phyloP scores from a whole-genome alignment of 495 filamentous ascomycete species.

The Hyaloscypha finlandica region DNA sequence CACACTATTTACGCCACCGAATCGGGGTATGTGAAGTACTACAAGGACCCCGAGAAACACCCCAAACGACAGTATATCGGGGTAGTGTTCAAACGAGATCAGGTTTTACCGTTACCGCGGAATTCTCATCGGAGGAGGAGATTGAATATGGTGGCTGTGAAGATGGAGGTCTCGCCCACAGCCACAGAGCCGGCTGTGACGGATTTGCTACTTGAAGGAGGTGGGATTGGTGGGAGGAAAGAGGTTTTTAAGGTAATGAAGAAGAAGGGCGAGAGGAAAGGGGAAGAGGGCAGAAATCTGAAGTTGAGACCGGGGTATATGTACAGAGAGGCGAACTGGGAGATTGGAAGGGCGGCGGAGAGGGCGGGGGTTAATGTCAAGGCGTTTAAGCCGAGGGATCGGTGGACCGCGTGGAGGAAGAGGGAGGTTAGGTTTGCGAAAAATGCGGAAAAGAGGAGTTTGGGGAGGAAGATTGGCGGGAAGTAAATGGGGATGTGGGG shows the following conservation, averaged over 20 bases:
- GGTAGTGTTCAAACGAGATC: conserved; percentile 75
- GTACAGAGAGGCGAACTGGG: conserved; percentile 82
- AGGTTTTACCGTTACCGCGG: conserved; percentile 70
- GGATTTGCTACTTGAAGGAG: conserved; percentile 40
- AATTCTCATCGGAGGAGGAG: conserved; percentile 68
- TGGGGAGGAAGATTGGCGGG: conserved; percentile 42
- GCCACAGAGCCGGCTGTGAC: conserved; percentile 22
- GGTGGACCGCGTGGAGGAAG: conserved; percentile 66
- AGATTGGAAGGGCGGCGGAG: conserved; percentile 73
- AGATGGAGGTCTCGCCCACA: conserved; percentile 29
- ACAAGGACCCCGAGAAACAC: conserved; percentile 78
- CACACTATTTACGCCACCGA: conserved; percentile 91
- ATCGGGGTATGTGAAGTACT: conserved; percentile 92
- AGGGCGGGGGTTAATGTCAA: conserved; percentile 54
- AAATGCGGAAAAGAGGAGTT: conserved; percentile 58
- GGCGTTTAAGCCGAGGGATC: conserved; percentile 55
- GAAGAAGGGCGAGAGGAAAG: conserved; percentile 33
- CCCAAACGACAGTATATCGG: conserved; percentile 90
- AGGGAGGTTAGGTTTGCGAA: conserved; percentile 51
- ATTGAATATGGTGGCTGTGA: conserved; percentile 65
- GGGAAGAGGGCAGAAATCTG: conserved; percentile 29
- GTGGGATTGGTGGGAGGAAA: conserved; percentile 35
- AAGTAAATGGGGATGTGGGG: conserved; percentile 3
- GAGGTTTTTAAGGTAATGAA: conserved; percentile 32
- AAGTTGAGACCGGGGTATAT: conserved; percentile 68